Base-by-base conservation (phyloP, 257 asterid genomes). In the Salvia hispanica region DNA sequence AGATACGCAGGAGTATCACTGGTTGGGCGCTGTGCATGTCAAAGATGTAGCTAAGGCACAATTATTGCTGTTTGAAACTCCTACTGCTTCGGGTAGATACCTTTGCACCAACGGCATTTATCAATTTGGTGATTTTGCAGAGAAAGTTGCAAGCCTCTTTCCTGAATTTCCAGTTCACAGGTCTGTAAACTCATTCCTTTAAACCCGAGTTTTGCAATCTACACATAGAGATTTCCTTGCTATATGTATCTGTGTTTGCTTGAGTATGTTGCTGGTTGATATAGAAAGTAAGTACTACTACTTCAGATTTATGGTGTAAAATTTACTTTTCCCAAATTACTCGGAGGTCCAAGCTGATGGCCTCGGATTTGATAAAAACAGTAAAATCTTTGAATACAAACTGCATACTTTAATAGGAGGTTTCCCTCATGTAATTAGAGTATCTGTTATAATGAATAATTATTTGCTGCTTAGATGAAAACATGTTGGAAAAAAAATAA, bases 21-120 rank as follows among this genome's bases (percentile, higher is more conserved):
- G 97, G 97, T 58, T 92, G 77, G 98, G 97, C 33, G 96, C 85
- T 36, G 97, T 92, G 58, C 98, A 92, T 15, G 98, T 92, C 71
- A 83, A 80, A 79, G 98, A 92, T 66, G 96, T 90, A 2, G 93
- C 98, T 8, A 65, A 67, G 72, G 98, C 93, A 25, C 98, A 90
- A 73, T 4, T 90, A 1, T 61, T 83, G 71, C 76, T 90, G 1
- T 85, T 83, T 48, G 95, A 90, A 79, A 74, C 79, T 68, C 88
- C 88, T 9, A 15, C 47, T 13, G 96, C 95, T 64, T 80, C 90
- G 14, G 98, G 97, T 15, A 80, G 98, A 75, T 77, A 90, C 79
- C 90, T 92, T 25, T 92, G 97, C 84, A 84, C 97, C 63, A 88
- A 88, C 50, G 97, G 97, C 60, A 90, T 88, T 76, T 83, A 83